These are phyloP conservation scores for Ajuga reptans DNA, from an alignment of 305 asterid genomes.

Conservation along the genomic window DNA sequence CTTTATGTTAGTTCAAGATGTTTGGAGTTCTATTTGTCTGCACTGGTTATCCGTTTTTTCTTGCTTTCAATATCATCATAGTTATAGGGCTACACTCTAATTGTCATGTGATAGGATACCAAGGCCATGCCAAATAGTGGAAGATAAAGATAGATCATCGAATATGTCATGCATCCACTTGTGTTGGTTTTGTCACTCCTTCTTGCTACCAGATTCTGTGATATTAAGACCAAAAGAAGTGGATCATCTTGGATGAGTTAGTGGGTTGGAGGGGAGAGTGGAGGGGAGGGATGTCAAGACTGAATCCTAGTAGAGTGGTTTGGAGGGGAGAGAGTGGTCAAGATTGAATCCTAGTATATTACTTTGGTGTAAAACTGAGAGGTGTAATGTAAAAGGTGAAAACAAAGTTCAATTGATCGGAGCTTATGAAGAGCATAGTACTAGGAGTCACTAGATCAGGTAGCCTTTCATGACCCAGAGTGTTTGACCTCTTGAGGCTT, in stretches of 20 bases:
- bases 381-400: not conserved
- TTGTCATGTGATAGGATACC: not conserved
- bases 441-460: not conserved
- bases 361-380: not conserved
- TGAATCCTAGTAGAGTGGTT: no score
- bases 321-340: not conserved
- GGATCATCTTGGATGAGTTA: not conserved
- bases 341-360: not conserved
- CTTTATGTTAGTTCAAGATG: not conserved
- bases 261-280: not conserved
- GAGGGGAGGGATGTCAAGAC: not conserved
- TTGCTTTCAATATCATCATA: not conserved
- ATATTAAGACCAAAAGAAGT: not conserved
- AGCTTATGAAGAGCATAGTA: not conserved
- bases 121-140: not conserved
- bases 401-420: not conserved
- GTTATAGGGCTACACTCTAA: no score
- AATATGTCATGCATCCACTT: not conserved
- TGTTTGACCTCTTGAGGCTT: not conserved
- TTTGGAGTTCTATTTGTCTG: not conserved
- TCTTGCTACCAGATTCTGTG: conserved; percentile 4
- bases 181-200: not conserved
- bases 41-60: not conserved
- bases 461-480: not conserved
- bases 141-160: not conserved